A percentile compares a stretch with the other conserved stretches of the same genome.
Conservation (phyloP, 2,329 filamentous ascomycete species). For the Ophiostoma australiae region DNA sequence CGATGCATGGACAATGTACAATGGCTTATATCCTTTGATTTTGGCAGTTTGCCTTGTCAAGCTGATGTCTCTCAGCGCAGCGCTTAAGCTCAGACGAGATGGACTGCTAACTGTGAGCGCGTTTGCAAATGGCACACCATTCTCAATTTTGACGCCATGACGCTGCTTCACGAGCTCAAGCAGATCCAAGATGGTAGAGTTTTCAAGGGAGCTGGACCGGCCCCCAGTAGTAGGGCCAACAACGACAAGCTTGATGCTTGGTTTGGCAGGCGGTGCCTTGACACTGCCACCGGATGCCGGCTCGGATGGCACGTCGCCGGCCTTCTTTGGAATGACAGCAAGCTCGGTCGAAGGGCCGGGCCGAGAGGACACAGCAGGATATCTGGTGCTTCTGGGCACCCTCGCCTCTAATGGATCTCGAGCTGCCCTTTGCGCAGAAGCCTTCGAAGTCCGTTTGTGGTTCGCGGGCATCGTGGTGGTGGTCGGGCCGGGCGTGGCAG, state of each 20-base stretch:
- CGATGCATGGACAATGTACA: slow-evolving; percentile 14
- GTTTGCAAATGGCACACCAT: slow-evolving; percentile 36
- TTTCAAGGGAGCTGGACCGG: background rate
- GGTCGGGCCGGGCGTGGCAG: background rate
- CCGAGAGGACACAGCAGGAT: background rate
- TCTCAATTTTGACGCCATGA: slow-evolving; percentile 5
- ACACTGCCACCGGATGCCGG: background rate
- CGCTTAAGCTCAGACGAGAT: background rate
- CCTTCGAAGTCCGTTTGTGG: background rate
- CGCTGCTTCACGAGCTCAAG: slow-evolving; percentile 18
- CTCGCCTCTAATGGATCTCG: background rate
- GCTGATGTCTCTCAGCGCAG: slow-evolving; percentile 12
- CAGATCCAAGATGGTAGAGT: slow-evolving; percentile 9
- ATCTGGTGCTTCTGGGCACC: background rate
- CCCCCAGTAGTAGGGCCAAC: background rate
- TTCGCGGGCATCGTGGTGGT: background rate
- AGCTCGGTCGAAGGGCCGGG: background rate
- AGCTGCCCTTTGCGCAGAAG: background rate
- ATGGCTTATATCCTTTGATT: background rate
- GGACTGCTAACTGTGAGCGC: slow-evolving; percentile 13
- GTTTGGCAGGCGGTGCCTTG: background rate
- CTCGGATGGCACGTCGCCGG: background rate
- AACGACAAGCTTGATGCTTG: slow-evolving; percentile 1
- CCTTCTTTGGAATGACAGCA: background rate
- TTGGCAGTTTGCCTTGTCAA: background rate